Evolutionary conservation across 352 stramenopile genomes (phyloP).

Genomic region (Phytophthora ramorum): DNA sequence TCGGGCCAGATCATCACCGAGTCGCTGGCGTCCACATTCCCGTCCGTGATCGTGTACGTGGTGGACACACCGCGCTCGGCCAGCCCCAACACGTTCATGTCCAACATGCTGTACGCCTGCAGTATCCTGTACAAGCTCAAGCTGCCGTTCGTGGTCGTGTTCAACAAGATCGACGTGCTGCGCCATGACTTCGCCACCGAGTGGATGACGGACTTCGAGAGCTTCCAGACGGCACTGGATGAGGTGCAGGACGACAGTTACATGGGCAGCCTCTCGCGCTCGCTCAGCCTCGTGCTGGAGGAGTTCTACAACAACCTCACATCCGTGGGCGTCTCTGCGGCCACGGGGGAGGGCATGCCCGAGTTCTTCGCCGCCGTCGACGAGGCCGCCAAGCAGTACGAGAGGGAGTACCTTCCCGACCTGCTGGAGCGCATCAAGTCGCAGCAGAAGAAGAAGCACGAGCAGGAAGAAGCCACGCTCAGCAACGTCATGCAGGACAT

Average conservation of each 20-base stretch:
- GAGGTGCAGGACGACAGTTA: conserved; percentile 91
- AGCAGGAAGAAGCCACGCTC: conserved; percentile 61
- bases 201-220: conserved; percentile 99
- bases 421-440: conserved; percentile 70
- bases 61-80: conserved; percentile 97
- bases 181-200: conserved; percentile 95
- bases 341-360: conserved; percentile 95
- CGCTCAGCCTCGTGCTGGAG: conserved; percentile 88
- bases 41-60: conserved; percentile 98
- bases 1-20: conserved; percentile 98
- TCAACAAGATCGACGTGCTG: conserved; percentile 99
- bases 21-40: conserved; percentile 96
- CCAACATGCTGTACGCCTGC: conserved; percentile 99
- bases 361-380: conserved; percentile 94
- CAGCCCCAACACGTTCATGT: conserved; percentile 99
- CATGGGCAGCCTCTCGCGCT: conserved; percentile 93
- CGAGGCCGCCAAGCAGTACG: conserved; percentile 87
- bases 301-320: conserved; percentile 96
- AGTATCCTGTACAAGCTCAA: conserved; percentile 98
- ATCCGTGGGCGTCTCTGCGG: conserved; percentile 94
- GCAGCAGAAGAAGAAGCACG: conserved; percentile 58
- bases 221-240: conserved; percentile 97
- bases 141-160: conserved; percentile 97
- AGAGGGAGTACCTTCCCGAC: conserved; percentile 87
- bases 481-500: conserved; percentile 85